Evolutionary conservation across 2,329 filamentous ascomycete genomes (phyloP), one percentile per base, ranked within the genome.

Genomic region (Aulographum hederae): DNA sequence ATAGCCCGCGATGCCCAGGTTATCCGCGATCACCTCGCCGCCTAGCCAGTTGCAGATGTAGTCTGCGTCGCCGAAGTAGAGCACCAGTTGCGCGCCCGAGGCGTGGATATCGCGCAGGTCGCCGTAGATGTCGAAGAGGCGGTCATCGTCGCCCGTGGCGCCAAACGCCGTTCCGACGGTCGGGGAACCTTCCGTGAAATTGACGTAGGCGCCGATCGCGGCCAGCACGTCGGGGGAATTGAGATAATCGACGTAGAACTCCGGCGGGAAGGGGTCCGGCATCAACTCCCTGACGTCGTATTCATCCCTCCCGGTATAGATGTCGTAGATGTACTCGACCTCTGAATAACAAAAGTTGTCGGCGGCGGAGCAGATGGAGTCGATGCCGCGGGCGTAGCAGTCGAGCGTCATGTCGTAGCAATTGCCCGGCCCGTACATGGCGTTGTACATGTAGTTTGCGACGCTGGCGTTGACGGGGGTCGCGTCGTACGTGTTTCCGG

Each of bases 141-240:
- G 51, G 32, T 53, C 59, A 35, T 64, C 61, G 36, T 68, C 65
- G 8, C 63, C 63, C 0, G 62, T 65, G 8, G 40, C 50, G 1
- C 42, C 45, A 41, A 68, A 68, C 1, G 60, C 58, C 4, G 36
- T 40, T 25, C 44, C 43, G 2, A 67, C 61, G 0, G 58, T 50
- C 35, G 45, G 56, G 36, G 56, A 61, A 20, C 46, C 51, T 3
- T 48, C 46, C 3, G 63, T 64, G 51, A 64, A 77, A 45, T 74
- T 77, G 34, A 61, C 59, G 40, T 52, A 67, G 0, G 66, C 69
- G 6, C 70, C 70, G 34, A 76, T 63, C 0, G 68, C 69, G n/a
- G 51, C 43, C 39, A 67, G 67, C 1, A 73, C 59, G 8, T 52
- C 44, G 0, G 60, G 51, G 2, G 54, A 57, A 47, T 75, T 74